Evolutionary conservation across 1,284 basidiomycete genomes (phyloP), one percentile per base, ranked within the genome.

Genomic region (Puccinia novopanici): DNA sequence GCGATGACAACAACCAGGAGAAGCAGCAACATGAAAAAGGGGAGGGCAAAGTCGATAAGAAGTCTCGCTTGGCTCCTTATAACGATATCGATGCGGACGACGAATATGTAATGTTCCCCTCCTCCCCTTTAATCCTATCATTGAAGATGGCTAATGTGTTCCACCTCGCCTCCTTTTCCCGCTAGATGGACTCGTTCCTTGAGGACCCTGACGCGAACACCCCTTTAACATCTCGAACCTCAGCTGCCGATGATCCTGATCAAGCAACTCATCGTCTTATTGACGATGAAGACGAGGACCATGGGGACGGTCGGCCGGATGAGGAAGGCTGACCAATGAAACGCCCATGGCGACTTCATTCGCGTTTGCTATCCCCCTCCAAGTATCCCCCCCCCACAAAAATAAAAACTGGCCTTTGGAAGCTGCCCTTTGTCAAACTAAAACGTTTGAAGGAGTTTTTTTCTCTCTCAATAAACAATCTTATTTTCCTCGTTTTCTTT

Each of bases 11-110:
- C 90, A 91, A 92, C 82, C 88, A 88, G 30, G 84, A 85, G 3
- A 91, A 88, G 40, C 89, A 92, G 84, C 91, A 93, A 84, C 88
- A 89, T 83, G 34, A 34, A 34, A 34, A 34, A 34, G n/a, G 30
- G 30, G 37, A 57, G n/a, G 24, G 30, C 3, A 27, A 30, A 27
- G 67, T 6, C 13, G 15, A 5, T 50, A 50, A 50, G 17, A 52
- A 24, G 67, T 22, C n/a, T 15, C 67, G 48, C 67, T 13, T 45
- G 2, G 67, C 45, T 52, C 67, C 55, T 17, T 75, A 59, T 63
- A 59, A 61, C 30, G 73, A 75, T 30, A 75, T 75, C 55, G 48
- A 75, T n/a, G 19, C 57, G 13, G 40, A 75, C 59, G 73, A 75
- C 37, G 73, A 75, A 75, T 75, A 75, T 61, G 73, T 75, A 75